Conservation (phyloP, 2,329 filamentous ascomycete species). For the Zelopaecilomyces penicillatus region DNA sequence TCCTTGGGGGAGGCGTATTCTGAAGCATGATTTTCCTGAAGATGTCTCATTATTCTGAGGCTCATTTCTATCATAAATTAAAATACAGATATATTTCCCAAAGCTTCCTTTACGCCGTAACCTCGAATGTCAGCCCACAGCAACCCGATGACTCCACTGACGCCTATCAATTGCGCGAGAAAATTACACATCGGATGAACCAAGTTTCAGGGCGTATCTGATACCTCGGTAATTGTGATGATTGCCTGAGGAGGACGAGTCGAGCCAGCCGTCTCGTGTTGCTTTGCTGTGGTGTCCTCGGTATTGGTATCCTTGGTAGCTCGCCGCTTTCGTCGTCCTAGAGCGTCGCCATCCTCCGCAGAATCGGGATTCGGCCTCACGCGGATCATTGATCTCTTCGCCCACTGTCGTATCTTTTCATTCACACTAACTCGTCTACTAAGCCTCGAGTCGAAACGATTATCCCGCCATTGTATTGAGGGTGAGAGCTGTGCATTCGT, state of each 20-base stretch:
- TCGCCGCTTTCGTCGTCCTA: conserved; percentile 1
- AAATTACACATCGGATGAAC: too few species aligned
- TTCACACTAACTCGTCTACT: conserved; percentile 23
- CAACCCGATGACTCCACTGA: too few species aligned
- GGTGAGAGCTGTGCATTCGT: conserved; percentile 10
- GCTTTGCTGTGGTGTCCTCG: not conserved
- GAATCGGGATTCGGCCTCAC: conserved; percentile 16
- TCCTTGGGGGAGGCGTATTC: conserved; percentile 92
- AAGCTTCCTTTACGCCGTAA: too few species aligned
- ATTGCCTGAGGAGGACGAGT: conserved; percentile 9
- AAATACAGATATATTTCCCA: too few species aligned
- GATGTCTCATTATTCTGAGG: too few species aligned
- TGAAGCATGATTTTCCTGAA: conserved; percentile 19
- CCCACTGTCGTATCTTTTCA: conserved; percentile 25
- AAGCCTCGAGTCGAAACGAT: conserved; percentile 20
- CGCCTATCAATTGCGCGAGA: too few species aligned
- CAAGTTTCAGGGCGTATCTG: conserved; percentile 8
- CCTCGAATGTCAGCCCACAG: too few species aligned
- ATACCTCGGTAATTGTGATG: conserved; percentile 11
- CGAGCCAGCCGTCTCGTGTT: not conserved
- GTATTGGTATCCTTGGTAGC: conserved; percentile 2
- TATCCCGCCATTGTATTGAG: conserved; percentile 16
- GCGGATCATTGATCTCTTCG: conserved; percentile 22
- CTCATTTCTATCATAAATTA: too few species aligned
- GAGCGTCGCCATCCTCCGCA: conserved; percentile 15